Evolutionary conservation across 73 alveolate species (phyloP), one percentile per base, ranked within the genome.

Genomic region (Symbiodinium natans): DNA sequence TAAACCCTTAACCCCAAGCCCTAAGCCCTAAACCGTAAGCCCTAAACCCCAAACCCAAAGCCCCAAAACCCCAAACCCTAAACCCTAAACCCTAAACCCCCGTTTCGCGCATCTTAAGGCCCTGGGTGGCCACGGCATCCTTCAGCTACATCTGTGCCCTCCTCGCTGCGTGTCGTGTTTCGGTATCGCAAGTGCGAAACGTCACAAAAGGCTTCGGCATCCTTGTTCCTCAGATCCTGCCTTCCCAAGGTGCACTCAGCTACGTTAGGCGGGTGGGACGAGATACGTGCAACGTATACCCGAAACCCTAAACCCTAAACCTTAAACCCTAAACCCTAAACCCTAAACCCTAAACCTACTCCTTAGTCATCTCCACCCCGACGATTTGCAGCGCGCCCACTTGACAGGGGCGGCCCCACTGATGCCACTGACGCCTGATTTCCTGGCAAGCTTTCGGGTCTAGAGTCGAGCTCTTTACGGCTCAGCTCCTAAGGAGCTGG

Each of bases 121-220:
- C 95, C n/a, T 89, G 95, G 95, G 95, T 68, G 74, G 95, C 95
- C 46, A 41, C 54, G 46, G 95, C 95, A 39, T 89, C 95, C 43
- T 89, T 89, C 95, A 68, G 75, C 86, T 89, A 89, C 41, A 42
- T 89, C 41, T 63, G 95, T n/a, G 36, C 34, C 17, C 31, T 1
- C 27, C 19, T 27, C 27, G 15, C 27, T 27, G 63, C 48, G n/a
- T n/a, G n/a, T n/a, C n/a, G n/a, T n/a, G n/a, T n/a, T n/a, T n/a
- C n/a, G n/a, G n/a, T n/a, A n/a, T 63, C 15, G 36, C 59, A 46
- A 46, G 59, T 13, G 13, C 59, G 59, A 13, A 13, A 9, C 13
- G 59, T n/a, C n/a, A n/a, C n/a, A n/a, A n/a, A n/a, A n/a, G 23
- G 71, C 71, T 52, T 15, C 23, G 71, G 71, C 6, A 1, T 4